Base-by-base conservation (phyloP, 257 asterid genomes). In the Lantana camara region DNA sequence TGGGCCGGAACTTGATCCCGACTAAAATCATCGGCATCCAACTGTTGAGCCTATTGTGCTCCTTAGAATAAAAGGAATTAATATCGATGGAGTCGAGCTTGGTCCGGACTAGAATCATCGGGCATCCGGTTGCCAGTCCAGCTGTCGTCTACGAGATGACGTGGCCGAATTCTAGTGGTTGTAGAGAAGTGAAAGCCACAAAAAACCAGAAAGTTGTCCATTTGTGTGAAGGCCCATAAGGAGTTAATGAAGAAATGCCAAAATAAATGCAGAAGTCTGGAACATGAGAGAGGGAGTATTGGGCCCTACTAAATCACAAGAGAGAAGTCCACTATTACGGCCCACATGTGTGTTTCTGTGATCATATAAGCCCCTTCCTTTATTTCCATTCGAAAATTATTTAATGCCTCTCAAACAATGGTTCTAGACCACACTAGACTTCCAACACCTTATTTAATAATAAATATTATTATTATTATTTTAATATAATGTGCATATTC, bases 151-250 rank as follows among this genome's bases (percentile, higher is more conserved):
- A 34, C 14, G 23, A 29, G 63, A 46, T 19, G 11, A 67, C 75
- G 73, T 78, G 32, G 80, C 35, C 63, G 19, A 56, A 62, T 20
- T 5, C 22, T 63, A 30, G 82, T 64, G 77, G 80, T 56, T 58
- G 59, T 51, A 57, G 34, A 52, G 4, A 16, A 10, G 73, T 68
- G 70, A 72, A 59, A 63, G 46, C 62, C 72, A 34, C 40, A 61
- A 32, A 61, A 32, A 44, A 48, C 19, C 5, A 68, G 70, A 19
- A 66, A 63, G 3, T 0, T 34, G 80, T 78, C 80, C 23, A 12
- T 49, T 51, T 71, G 73, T 34, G 13, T 61, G 72, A 46, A 23
- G 74, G 67, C 68, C 83, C 77, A 35, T 2, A 68, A 15, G 7
- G 19, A 67, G 12, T 72, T 52, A 58, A 77, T 68, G 70, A 48